Conservation (phyloP, 257 asterid species). For the Primulina eburnea region DNA sequence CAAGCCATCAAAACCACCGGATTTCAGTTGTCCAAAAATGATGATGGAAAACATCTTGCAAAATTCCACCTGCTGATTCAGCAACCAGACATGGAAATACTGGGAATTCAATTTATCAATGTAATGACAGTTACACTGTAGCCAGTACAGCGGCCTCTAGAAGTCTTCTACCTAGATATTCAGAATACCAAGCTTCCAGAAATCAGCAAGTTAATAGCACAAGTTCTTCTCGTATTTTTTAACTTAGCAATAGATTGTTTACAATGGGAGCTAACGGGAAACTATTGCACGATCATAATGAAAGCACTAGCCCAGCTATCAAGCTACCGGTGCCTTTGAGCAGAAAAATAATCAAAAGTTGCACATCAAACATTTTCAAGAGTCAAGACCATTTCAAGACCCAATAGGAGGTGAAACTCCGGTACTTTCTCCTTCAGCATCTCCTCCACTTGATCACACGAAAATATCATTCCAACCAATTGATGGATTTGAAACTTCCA, state of each 20-base stretch:
- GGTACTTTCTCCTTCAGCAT: conserved; percentile 60
- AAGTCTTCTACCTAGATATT: conserved; percentile 33
- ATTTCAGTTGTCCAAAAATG: conserved; percentile 39
- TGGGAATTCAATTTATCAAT: conserved; percentile 34
- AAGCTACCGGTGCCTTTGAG: conserved; percentile 33
- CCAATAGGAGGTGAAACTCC: conserved; percentile 49
- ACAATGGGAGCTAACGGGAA: conserved; percentile 51
- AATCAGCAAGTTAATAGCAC: conserved; percentile 38
- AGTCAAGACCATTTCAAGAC: conserved; percentile 43
- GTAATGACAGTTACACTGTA: conserved; percentile 31
- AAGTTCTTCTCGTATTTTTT: conserved; percentile 59
- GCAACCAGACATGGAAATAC: conserved; percentile 55
- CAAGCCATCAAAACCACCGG: conserved; percentile 96
- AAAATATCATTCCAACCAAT: conserved; percentile 86
- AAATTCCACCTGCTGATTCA: conserved; percentile 69
- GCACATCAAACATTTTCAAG: conserved; percentile 36
- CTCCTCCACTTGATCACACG: conserved; percentile 96
- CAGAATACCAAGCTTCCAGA: conserved; percentile 27
- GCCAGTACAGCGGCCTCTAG: conserved; percentile 33
- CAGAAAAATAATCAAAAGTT: conserved; percentile 35
- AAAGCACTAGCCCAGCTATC: conserved; percentile 28
- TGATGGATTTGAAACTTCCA: conserved; percentile 58
- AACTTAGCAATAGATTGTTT: conserved; percentile 52
- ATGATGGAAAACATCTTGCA: conserved; percentile 57
- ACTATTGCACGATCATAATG: conserved; percentile 38